These are phyloP conservation scores for Nakazawaea laoshanensis DNA, from an alignment of 805 yeast species.

Conservation along the genomic window DNA sequence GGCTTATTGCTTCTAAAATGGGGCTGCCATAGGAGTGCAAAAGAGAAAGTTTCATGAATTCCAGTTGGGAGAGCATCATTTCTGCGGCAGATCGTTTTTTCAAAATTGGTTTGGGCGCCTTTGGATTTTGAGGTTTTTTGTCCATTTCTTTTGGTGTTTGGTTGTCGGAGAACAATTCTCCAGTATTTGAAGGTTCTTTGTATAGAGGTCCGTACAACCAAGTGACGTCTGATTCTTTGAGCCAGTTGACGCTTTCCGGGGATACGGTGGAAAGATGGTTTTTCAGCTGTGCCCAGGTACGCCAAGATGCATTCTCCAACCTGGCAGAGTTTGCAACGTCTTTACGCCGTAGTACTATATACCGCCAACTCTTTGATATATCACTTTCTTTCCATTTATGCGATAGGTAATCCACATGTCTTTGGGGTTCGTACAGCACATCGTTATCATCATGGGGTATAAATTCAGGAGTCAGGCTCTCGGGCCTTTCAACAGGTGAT, in stretches of 20 bases:
- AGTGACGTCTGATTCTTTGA: slow-evolving; percentile 92
- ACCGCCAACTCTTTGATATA: slow-evolving; percentile 92
- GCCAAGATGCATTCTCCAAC: slow-evolving; percentile 84
- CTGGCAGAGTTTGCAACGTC: slow-evolving; percentile 80
- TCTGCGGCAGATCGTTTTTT: slow-evolving; percentile 84
- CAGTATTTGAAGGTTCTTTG: slow-evolving; percentile 26
- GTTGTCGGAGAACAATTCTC: neutral
- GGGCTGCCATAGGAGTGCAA: slow-evolving; percentile 19
- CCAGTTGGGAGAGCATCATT: slow-evolving; percentile 58
- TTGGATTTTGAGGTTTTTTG: slow-evolving; percentile 9
- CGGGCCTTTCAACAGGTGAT: neutral
- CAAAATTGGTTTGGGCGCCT: slow-evolving; percentile 69
- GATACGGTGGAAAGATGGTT: slow-evolving; percentile 66
- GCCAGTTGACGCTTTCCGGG: slow-evolving; percentile 92
- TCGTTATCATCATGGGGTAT: slow-evolving; percentile 81
- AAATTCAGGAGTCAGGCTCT: slow-evolving; percentile 16
- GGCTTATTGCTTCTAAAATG: slow-evolving; percentile 17
- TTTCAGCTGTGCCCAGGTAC: slow-evolving; percentile 93
- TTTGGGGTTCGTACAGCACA: slow-evolving; percentile 69
- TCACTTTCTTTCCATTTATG: slow-evolving; percentile 95
- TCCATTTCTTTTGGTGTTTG: neutral
- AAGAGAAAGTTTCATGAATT: slow-evolving; percentile 17
- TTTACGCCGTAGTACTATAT: slow-evolving; percentile 72
- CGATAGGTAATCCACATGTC: slow-evolving; percentile 90
- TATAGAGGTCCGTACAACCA: slow-evolving; percentile 94